Evolutionary conservation across 108 stramenopile genomes (phyloP).

Genomic region (Cylindrotheca closterium): DNA sequence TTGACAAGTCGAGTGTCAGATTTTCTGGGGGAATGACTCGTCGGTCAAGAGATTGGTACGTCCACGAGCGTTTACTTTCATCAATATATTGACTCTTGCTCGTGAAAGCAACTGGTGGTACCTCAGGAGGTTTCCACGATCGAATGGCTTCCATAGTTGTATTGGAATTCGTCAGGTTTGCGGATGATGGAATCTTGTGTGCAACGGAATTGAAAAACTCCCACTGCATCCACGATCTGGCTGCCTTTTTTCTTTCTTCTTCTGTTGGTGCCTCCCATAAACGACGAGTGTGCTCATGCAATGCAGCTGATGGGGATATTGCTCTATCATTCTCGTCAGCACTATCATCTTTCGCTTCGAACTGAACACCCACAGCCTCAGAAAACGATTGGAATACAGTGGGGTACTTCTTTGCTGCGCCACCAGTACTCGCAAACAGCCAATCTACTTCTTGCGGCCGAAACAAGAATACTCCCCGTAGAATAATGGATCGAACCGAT

Average conservation of each 20-base stretch:
- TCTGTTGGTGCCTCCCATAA: conserved; percentile 41
- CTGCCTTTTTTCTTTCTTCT: conserved; percentile 33
- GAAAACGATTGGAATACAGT: conserved; percentile 50
- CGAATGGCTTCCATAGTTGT: conserved; percentile 2
- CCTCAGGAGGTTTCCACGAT: conserved; percentile 11
- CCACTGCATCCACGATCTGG: conserved; percentile 61
- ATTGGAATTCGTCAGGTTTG: neutral
- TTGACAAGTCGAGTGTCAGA: neutral
- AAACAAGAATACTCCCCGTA: conserved; percentile 83
- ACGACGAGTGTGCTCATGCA: conserved; percentile 58
- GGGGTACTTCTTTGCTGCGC: conserved; percentile 22
- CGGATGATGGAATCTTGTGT: neutral
- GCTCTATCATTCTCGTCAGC: conserved; percentile 11
- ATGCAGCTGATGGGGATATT: conserved; percentile 29
- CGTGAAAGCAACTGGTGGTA: neutral
- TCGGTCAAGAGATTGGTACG: neutral
- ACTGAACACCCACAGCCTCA: conserved; percentile 13
- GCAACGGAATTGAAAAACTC: conserved; percentile 40
- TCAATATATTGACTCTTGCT: neutral
- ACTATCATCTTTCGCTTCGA: neutral
- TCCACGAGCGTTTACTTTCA: neutral
- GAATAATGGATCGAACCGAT: conserved; percentile 51
- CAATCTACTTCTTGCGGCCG: conserved; percentile 75
- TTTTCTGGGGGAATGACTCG: neutral
- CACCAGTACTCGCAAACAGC: conserved; percentile 47